Conservation (phyloP, 2,329 filamentous ascomycete genomes). For the Hypoxylon sp. region DNA sequence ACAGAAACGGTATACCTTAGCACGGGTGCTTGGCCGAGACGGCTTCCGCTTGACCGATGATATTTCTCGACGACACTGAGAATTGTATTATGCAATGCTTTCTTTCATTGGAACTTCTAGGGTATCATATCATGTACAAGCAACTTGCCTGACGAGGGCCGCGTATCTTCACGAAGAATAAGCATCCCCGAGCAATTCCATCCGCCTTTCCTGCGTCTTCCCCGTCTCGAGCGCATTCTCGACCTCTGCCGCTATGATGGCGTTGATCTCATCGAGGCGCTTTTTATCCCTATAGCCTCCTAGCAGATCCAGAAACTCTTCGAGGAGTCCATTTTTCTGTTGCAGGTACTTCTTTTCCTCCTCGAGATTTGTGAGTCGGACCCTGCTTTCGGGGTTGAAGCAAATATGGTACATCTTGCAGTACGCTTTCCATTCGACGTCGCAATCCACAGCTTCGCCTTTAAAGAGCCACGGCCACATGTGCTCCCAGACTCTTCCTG, state of each 20-base stretch:
- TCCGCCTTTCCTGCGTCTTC: constrained; percentile 35
- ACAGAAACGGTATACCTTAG: background rate
- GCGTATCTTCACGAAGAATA: constrained; percentile 25
- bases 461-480: constrained; percentile 54
- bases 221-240: constrained; percentile 37
- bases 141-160: constrained; percentile 24
- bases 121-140: constrained; percentile 39
- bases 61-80: background rate
- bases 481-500: constrained; percentile 55
- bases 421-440: constrained; percentile 54
- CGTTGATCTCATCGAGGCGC: constrained; percentile 45
- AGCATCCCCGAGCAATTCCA: constrained; percentile 32
- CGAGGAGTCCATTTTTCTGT: constrained; percentile 40
- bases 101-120: constrained; percentile 29
- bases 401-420: constrained; percentile 54
- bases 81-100: constrained; percentile 17
- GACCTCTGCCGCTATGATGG: constrained; percentile 37
- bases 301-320: constrained; percentile 41
- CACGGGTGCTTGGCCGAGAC: background rate
- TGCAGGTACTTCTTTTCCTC: constrained; percentile 42
- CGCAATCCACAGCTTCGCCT: constrained; percentile 59
- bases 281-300: constrained; percentile 37
- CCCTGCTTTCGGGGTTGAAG: constrained; percentile 45
- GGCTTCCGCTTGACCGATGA: background rate
- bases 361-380: constrained; percentile 40